Base-by-base conservation (phyloP, 164 flowering plant genomes). In the Magnolia sinica region DNA sequence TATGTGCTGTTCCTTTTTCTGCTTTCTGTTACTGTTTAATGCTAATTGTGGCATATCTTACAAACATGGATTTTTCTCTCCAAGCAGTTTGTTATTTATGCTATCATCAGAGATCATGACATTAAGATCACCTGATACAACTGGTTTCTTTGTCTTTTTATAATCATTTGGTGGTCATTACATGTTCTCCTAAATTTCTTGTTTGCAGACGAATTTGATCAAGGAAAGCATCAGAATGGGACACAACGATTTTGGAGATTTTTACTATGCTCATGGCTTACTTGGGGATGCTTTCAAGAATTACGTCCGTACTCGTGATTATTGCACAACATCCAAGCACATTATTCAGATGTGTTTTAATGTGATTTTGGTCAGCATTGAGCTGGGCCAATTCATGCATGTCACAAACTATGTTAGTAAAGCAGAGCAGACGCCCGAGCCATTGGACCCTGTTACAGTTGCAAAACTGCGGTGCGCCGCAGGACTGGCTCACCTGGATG, bases 211-310 rank as follows among this genome's bases (percentile, higher is more conserved):
- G 66, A 96, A 96, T 85, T 79, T 94, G 84, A 94, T 96, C 68
- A 93, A 96, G 81, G 98, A 94, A 83, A 96, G 99, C 88, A 96
- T 94, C 81, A 88, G 99, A 81, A 94, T 92, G 98, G 99, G 99
- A 49, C 93, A 91, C 83, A 94, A 96, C 86, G 98, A 96, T 78
- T 90, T 93, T 86, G 99, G 98, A 70, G 98, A 96, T 68, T 96
- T 90, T 75, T 88, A 87, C 82, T 94, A 91, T 86, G 88, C 97
- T 50, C 96, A 89, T 82, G 98, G 99, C 75, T 78, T 80, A 16
- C 93, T 94, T 61, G 93, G 85, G 27, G 99, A 94, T 77, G 94
- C 99, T 72, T 92, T 96, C 77, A 96, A 94, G 83, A 88, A 74
- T 80, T 94, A 90, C 83, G 88, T 91, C 22, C 98, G 98, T 2